Percentiles rank a stretch among this genome's conserved stretches.
Conservation (phyloP, 2,329 filamentous ascomycete genomes). For the Grosmannia huntii region DNA sequence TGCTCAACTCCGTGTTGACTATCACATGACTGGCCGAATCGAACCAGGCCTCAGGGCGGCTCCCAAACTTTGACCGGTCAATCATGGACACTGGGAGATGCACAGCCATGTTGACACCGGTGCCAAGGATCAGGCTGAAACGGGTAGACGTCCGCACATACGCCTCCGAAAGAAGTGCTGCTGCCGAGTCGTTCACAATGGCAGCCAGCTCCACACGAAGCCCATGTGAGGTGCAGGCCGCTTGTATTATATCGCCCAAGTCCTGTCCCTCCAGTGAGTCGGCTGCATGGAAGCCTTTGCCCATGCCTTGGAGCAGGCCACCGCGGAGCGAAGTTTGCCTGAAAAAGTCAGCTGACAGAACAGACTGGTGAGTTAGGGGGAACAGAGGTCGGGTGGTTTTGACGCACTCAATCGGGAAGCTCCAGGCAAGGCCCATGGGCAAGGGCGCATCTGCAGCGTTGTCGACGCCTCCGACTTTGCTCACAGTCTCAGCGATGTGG, state of each 20-base stretch:
- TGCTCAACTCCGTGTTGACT: conserved; percentile 54
- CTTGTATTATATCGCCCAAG: conserved; percentile 43
- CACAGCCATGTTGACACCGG: conserved; percentile 53
- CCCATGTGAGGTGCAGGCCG: conserved; percentile 35
- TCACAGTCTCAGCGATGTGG: conserved; percentile 43
- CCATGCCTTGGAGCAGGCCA: conserved; percentile 49
- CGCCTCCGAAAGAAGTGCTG: conserved; percentile 52
- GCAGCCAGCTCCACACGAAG: conserved; percentile 44
- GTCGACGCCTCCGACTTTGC: conserved; percentile 24
- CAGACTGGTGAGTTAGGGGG: background rate
- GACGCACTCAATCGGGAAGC: conserved; percentile 55
- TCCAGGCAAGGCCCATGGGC: conserved; percentile 52
- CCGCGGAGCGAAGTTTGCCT: conserved; percentile 52
- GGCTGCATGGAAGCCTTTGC: conserved; percentile 51
- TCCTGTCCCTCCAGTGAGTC: conserved; percentile 45
- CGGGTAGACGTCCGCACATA: conserved; percentile 46
- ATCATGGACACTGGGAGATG: conserved; percentile 48
- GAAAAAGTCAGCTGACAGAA: conserved; percentile 1
- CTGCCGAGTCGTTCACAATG: conserved; percentile 55
- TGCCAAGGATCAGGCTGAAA: conserved; percentile 54
- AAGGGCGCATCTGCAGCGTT: conserved; percentile 29
- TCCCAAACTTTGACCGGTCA: conserved; percentile 41
- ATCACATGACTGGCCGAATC: conserved; percentile 47
- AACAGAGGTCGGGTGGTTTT: background rate
- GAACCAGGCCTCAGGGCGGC: conserved; percentile 42